phyloP scores from a whole-genome alignment of 2,329 filamentous ascomycete genomes.

The Stromatinia cepivora region DNA sequence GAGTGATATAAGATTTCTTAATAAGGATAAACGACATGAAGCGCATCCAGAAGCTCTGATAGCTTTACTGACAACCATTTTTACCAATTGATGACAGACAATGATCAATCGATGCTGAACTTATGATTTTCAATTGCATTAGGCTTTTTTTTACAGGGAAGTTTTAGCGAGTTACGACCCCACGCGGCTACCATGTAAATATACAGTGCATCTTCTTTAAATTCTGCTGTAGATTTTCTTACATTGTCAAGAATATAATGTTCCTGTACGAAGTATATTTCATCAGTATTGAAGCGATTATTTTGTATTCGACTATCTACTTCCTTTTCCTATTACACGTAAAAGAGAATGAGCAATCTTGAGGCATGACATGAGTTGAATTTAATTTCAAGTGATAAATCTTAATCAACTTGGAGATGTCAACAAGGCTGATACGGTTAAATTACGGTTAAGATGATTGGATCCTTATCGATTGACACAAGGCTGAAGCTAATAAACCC shows the following conservation, averaged over 20 bases:
- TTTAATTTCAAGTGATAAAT: background rate
- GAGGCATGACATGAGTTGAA: no score
- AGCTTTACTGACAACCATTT: slow-evolving; percentile 36
- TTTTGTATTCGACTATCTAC: no score
- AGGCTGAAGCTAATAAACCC: no score
- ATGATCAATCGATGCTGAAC: background rate
- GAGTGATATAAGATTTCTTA: slow-evolving; percentile 36
- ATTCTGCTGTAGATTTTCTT: no score
- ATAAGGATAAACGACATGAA: slow-evolving; percentile 37
- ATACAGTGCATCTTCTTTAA: background rate
- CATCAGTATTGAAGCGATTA: no score
- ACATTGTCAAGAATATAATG: no score
- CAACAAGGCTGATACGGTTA: background rate
- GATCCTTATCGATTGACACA: no score
- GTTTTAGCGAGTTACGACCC: slow-evolving; percentile 6
- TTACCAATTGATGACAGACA: slow-evolving; percentile 3
- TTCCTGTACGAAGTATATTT: no score
- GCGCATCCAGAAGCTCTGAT: slow-evolving; percentile 39
- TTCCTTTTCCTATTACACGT: no score
- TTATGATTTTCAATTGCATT: background rate
- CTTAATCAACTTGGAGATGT: background rate
- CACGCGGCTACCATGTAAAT: background rate
- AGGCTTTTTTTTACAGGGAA: background rate
- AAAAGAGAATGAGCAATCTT: no score
- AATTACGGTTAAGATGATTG: background rate